Percentiles rank a stretch among this genome's conserved stretches.
These are phyloP conservation scores for Microdochium trichocladiopsis DNA, from an alignment of 2,329 filamentous ascomycete species.

Conservation along the genomic window DNA sequence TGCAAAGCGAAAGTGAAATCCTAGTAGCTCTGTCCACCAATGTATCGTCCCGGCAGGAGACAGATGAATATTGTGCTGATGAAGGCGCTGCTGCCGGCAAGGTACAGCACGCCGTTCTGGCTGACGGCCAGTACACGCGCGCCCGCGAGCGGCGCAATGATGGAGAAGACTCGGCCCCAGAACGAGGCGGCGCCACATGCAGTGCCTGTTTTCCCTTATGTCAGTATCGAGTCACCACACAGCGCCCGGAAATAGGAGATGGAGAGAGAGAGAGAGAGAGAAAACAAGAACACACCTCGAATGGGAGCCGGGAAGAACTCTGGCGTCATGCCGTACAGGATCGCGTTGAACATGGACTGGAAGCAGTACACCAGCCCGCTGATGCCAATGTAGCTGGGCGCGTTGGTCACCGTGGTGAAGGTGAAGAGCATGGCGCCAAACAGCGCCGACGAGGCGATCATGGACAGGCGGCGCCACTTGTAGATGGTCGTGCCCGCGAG, in stretches of 20 bases:
- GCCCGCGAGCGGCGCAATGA: slow-evolving; percentile 41
- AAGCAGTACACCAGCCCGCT: slow-evolving; percentile 22
- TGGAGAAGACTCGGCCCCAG: slow-evolving; percentile 51
- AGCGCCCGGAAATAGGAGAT: no score
- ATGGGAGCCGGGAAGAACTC: slow-evolving; percentile 5
- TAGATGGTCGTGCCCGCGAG: slow-evolving; percentile 3
- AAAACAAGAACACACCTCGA: not conserved
- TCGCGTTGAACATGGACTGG: slow-evolving; percentile 14
- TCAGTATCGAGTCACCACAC: no score
- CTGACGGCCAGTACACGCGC: slow-evolving; percentile 24
- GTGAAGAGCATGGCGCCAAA: slow-evolving; percentile 17
- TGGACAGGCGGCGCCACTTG: slow-evolving; percentile 11
- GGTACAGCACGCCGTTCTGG: slow-evolving; percentile 41
- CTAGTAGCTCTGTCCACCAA: not conserved
- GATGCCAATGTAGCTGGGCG: slow-evolving; percentile 16
- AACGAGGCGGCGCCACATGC: slow-evolving; percentile 50
- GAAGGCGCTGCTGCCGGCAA: slow-evolving; percentile 32
- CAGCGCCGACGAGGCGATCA: slow-evolving; percentile 16
- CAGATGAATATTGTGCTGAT: not conserved
- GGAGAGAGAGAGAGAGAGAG: not conserved
- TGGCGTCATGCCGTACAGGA: slow-evolving; percentile 9
- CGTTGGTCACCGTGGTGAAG: slow-evolving; percentile 14
- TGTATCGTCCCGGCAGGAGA: not conserved
- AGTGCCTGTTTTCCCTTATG: slow-evolving; percentile 24
- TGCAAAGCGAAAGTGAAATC: no score